Evolutionary conservation across 192 early-diverging fungal species (phyloP), one percentile per base, ranked within the genome.

Genomic region (Jimgerdemannia lactiflua): DNA sequence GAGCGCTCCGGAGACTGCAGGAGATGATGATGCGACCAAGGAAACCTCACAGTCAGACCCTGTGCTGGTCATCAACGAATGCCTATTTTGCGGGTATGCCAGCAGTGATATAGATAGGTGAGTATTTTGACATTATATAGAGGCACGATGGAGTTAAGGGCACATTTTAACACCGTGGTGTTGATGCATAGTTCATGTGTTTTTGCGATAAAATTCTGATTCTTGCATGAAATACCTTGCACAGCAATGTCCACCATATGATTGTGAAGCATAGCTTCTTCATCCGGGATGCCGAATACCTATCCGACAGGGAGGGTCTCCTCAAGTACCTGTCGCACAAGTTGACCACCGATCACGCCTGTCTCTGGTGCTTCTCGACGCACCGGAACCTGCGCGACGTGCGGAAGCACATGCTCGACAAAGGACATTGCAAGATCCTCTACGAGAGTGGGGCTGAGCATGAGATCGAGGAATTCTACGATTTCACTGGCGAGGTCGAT

Each of bases 371-470:
- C 54, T 78, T 77, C 20, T 77, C 76, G 4, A 40, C 68, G 6
- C 78, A 78, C 39, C 65, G 66, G 3, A 74, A 73, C 41, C 39
- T 81, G 67, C 29, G 70, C 29, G 71, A 68, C 49, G 80, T 81
- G 4, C 76, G 80, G 3, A 59, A 77, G 67, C 80, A 81, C 64
- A 81, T 81, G 80, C 65, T 74, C 54, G 80, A 81, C 43, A 81
- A 81, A 71, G 76, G 80, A 20, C 80, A 81, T 65, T 81, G 80
- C 77, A 81, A 81, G 43, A 71, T 81, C 4, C 70, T 74, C 3
- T 75, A 75, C 76, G 80, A 81, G 17, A 67, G 72, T 0, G 80
- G 80, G 9, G 80, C 80, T 29, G 80, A 81, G 43, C 20, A 75
- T 8, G 80, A 81, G 29, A 78, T 75, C 29, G 77, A 76, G 3